Evolutionary conservation across 164 flowering plant species (phyloP).

Genomic region (Berberis vulgaris): DNA sequence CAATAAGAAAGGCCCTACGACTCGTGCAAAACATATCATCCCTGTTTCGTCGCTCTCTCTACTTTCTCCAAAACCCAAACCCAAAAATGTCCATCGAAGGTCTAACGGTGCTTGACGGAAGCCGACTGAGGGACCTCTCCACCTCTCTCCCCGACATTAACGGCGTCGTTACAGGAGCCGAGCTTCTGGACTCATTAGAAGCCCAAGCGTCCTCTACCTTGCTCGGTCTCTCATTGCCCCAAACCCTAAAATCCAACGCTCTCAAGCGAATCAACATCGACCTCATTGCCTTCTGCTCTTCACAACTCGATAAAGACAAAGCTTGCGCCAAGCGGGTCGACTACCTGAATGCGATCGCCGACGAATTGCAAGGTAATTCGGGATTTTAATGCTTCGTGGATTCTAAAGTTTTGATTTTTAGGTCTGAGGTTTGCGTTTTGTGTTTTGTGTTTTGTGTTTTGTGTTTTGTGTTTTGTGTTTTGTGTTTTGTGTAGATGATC

Average conservation of each 20-base stretch:
- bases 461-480: background rate
- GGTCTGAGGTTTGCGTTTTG: background rate
- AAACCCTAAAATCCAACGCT: conserved; percentile 35
- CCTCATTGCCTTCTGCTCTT: conserved; percentile 16
- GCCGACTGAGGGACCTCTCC: conserved; percentile 26
- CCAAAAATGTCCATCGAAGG: background rate
- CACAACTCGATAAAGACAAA: conserved; percentile 20
- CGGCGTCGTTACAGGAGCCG: conserved; percentile 31
- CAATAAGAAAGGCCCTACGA: no score
- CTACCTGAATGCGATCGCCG: conserved; percentile 50
- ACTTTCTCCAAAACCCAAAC: no score
- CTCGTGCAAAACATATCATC: no score
- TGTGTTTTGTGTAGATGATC: conserved; percentile 39
- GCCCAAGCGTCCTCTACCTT: conserved; percentile 33
- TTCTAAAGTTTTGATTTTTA: background rate
- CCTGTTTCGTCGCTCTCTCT: no score
- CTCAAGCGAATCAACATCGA: conserved; percentile 31
- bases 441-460: no score
- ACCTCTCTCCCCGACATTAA: conserved; percentile 17
- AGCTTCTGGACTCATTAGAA: conserved; percentile 42
- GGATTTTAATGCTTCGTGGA: no score
- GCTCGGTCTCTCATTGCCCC: conserved; percentile 49
- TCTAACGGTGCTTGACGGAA: conserved; percentile 46
- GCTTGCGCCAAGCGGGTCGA: conserved; percentile 24
- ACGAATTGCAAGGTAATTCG: conserved; percentile 41